Evolutionary conservation across 495 filamentous ascomycete genomes (phyloP), one percentile per base, ranked within the genome.

Genomic region (Neurospora tetrasperma): DNA sequence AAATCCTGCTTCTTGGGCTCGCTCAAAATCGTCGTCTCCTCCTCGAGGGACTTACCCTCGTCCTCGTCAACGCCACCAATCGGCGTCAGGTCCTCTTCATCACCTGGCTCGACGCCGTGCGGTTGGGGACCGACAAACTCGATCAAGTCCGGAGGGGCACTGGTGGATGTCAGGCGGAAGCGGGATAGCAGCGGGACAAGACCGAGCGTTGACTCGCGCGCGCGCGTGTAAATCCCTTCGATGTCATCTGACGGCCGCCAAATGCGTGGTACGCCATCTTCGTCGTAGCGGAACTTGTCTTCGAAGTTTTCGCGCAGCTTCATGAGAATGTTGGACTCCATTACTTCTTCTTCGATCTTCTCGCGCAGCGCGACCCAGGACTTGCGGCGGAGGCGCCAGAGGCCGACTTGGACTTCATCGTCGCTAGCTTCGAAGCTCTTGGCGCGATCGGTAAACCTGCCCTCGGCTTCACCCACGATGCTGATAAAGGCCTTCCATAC

Each of bases 241-340:
- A 99, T 98, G 79, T 98, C 96, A 80, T 99, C 96, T 0, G 91
- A 94, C 3, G 96, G 96, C 27, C 96, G 91, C 96, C 96, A 99
- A 78, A 99, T 97, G 44, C 96, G 86, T 5, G 96, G 96, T 4
- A 99, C 96, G 43, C 96, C 96, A 16, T 89, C 90, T 69, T 97
- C 94, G 75, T 99, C 96, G 77, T 99, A 99, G 72, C 96, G 92
- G 87, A 99, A 99, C 79, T 96, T 97, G 83, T 99, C 96, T 78
- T 99, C 96, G 75, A 99, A 99, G 82, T 98, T 98, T 83, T 99
- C 96, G 8, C 96, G 90, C 40, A 99, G 88, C 82, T 99, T 99
- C 73, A 99, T 87, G 9, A 99, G 83, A 70, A 99, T 87, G 79
- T 98, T 99, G 72, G 95, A 94, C 82, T 98, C 96, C 87, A 94